phyloP scores from a whole-genome alignment of 345 rosid species.

The Salix purpurea region DNA sequence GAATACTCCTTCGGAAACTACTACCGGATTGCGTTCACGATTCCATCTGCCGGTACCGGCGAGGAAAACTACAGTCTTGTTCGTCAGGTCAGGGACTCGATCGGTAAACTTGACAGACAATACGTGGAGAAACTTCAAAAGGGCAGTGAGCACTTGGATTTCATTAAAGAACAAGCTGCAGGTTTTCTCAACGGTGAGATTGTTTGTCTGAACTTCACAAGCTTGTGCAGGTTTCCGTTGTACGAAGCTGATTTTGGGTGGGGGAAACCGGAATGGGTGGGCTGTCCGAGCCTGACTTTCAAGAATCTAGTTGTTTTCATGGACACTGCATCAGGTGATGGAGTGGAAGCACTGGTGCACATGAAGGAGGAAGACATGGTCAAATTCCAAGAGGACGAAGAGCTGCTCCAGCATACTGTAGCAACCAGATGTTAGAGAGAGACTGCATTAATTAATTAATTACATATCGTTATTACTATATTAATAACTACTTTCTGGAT shows the following conservation, averaged over 20 bases:
- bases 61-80: not conserved
- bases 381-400: conserved; percentile 14
- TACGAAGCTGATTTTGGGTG: conserved; percentile 49
- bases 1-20: conserved; percentile 40
- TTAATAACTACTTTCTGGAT: not conserved
- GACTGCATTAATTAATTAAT: not conserved
- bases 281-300: conserved; percentile 1
- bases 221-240: conserved; percentile 40
- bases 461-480: not conserved
- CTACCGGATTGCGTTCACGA: conserved; percentile 13
- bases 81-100: conserved; percentile 2
- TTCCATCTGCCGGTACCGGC: not conserved
- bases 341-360: conserved; percentile 27
- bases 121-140: conserved; percentile 9
- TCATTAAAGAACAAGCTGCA: conserved; percentile 11
- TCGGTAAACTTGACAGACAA: not conserved
- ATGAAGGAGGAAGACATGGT: conserved; percentile 14
- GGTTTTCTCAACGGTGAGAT: conserved; percentile 21
- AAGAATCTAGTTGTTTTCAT: conserved; percentile 41
- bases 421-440: not conserved
- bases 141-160: conserved; percentile 5
- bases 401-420: not conserved
- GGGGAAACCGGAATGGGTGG: conserved; percentile 19
- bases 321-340: conserved; percentile 31
- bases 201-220: conserved; percentile 13